Conservation (phyloP, 1,284 basidiomycete genomes). For the Heterobasidion irregulare region DNA sequence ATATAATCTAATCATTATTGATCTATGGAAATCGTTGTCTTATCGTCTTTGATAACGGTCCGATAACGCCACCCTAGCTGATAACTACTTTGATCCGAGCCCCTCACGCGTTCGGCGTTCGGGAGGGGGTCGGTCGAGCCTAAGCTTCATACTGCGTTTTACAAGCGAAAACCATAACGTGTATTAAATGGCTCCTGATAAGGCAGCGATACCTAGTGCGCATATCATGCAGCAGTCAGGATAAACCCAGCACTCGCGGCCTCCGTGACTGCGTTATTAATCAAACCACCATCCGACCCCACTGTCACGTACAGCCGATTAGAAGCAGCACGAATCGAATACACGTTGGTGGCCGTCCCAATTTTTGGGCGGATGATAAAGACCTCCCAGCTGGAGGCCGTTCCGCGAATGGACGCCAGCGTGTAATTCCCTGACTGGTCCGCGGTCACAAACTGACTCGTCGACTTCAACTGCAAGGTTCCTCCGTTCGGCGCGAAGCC, state of each 20-base stretch:
- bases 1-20: too few species aligned
- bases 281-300: conserved; percentile 13
- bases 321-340: conserved; percentile 20
- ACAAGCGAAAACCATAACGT: too few species aligned
- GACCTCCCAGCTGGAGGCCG: conserved; percentile 22
- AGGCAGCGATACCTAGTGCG: too few species aligned
- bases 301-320: conserved; percentile 19
- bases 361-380: conserved; percentile 22
- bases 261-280: conserved; percentile 18
- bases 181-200: too few species aligned
- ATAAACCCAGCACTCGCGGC: conserved; percentile 12
- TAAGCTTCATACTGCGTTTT: too few species aligned
- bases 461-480: conserved; percentile 15
- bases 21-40: too few species aligned
- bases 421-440: conserved; percentile 19
- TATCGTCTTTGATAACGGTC: too few species aligned
- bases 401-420: conserved; percentile 19
- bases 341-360: conserved; percentile 17
- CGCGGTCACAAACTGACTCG: conserved; percentile 23
- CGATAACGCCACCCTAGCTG: too few species aligned
- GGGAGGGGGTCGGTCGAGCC: too few species aligned
- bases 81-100: too few species aligned
- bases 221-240: too few species aligned
- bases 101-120: too few species aligned
- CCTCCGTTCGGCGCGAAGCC: conserved; percentile 23